These are phyloP conservation scores for Macrophomina phaseolina DNA, from an alignment of 2,329 filamentous ascomycete species.

Conservation along the genomic window DNA sequence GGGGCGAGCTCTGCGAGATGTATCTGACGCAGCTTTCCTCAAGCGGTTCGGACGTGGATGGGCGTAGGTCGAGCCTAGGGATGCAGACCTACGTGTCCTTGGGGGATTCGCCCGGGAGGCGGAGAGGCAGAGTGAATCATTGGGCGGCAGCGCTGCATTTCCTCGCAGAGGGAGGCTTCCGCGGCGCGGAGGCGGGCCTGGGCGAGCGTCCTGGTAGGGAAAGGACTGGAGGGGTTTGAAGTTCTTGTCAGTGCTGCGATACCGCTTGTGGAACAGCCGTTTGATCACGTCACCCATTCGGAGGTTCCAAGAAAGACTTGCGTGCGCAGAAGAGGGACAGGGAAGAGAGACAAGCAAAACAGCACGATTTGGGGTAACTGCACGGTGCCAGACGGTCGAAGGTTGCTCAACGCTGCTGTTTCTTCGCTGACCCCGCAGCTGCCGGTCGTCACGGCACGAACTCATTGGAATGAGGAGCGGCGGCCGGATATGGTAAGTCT, in stretches of 20 bases:
- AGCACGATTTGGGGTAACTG: conserved; percentile 2
- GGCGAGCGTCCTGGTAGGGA: not conserved
- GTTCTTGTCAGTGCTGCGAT: conserved; percentile 16
- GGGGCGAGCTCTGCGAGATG: not conserved
- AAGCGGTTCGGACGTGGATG: not conserved
- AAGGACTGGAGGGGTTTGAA: not conserved
- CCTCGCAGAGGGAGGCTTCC: conserved; percentile 2
- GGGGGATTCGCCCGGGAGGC: not conserved
- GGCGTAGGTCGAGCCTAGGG: not conserved
- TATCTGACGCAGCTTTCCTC: not conserved
- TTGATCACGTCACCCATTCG: conserved; percentile 19
- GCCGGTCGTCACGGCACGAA: not conserved
- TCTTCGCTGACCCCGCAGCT: conserved; percentile 5
- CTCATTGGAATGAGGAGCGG: not conserved
- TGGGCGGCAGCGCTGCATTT: not conserved
- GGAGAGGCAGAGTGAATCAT: not conserved
- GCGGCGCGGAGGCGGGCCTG: conserved; percentile 1
- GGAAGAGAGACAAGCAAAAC: not conserved
- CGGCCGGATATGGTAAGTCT: conserved; percentile 6
- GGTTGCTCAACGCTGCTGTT: not conserved
- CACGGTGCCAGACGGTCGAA: not conserved
- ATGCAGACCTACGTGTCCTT: not conserved
- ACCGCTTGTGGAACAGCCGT: conserved; percentile 11
- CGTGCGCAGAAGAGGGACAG: not conserved
- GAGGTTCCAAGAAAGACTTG: not conserved